Evolutionary conservation across 495 filamentous ascomycete genomes (phyloP).

Genomic region (Haplographium delicatum): DNA sequence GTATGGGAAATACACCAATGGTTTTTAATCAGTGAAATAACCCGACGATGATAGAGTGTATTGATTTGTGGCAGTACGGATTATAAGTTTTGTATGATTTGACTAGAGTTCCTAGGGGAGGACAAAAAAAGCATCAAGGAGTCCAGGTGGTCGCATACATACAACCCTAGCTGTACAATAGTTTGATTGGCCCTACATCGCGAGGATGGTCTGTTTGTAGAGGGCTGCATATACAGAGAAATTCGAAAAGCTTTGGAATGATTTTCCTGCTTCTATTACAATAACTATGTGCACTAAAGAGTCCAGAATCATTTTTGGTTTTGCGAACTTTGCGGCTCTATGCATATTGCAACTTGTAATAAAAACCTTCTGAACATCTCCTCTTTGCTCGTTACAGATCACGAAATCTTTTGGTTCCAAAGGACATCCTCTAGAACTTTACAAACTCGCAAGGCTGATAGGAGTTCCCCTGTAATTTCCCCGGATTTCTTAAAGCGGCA

Average conservation of each 20-base stretch:
- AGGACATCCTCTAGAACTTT: no score
- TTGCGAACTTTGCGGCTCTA: no score
- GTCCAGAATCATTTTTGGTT: no score
- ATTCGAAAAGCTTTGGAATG: neutral
- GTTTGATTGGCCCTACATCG: conserved; percentile 11
- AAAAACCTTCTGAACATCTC: no score
- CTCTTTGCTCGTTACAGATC: no score
- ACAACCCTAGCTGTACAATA: conserved; percentile 9
- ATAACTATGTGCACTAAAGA: no score
- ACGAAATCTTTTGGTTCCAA: no score
- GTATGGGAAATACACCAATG: conserved; percentile 26
- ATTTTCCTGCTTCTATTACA: neutral
- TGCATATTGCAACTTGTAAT: no score
- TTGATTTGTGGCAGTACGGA: conserved; percentile 1
- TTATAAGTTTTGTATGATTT: conserved; percentile 9
- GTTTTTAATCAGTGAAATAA: conserved; percentile 23
- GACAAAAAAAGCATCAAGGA: conserved; percentile 7
- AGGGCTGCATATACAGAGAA: neutral
- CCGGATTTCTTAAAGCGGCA: conserved; percentile 8
- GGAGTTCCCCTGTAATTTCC: neutral
- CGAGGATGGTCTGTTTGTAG: conserved; percentile 4
- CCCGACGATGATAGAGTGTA: neutral
- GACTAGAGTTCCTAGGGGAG: neutral
- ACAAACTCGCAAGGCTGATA: neutral
- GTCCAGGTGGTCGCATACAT: neutral